A percentile compares a stretch with the other conserved stretches of the same genome.
These are phyloP conservation scores for Sphaceloma murrayae DNA, from an alignment of 2,329 filamentous ascomycete genomes.

Conservation along the genomic window DNA sequence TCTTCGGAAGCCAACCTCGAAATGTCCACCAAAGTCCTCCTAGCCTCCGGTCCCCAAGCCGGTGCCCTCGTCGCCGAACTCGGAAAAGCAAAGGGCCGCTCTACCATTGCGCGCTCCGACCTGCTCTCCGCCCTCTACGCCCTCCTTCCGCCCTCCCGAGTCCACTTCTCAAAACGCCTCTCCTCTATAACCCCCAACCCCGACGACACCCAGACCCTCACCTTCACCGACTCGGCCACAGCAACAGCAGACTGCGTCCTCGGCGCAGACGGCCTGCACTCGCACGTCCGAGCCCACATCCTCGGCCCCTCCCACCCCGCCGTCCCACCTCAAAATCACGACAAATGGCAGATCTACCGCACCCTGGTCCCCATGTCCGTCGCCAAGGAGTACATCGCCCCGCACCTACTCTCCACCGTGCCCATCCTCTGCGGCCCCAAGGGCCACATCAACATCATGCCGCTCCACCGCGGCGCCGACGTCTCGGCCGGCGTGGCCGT, in stretches of 20 bases:
- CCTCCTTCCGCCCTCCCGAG: constrained; percentile 34
- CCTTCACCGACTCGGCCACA: constrained; percentile 41
- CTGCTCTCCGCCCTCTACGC: constrained; percentile 41
- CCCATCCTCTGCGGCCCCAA: constrained; percentile 27
- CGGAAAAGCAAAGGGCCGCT: constrained; percentile 28
- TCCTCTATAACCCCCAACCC: constrained; percentile 28
- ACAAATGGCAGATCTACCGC: constrained; percentile 28
- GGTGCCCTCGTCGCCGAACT: constrained; percentile 35
- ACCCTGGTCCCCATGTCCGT: constrained; percentile 25
- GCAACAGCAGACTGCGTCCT: constrained; percentile 41
- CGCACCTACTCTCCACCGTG: constrained; percentile 25
- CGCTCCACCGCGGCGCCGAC: constrained; percentile 25
- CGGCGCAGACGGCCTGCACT: constrained; percentile 47
- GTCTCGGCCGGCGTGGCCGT: constrained; percentile 26
- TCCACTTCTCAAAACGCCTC: constrained; percentile 39
- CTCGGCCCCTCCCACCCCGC: constrained; percentile 30
- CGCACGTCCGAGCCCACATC: constrained; percentile 38
- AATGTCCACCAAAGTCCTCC: constrained; percentile 28
- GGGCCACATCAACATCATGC: constrained; percentile 28
- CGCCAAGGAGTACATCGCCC: constrained; percentile 25
- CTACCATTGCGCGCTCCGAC: constrained; percentile 39
- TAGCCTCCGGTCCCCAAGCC: constrained; percentile 29
- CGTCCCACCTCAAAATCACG: constrained; percentile 25
- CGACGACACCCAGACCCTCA: constrained; percentile 27
- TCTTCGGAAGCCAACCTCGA: constrained; percentile 32